Conservation (phyloP, 2,329 filamentous ascomycete genomes). For the Trichoderma breve region DNA sequence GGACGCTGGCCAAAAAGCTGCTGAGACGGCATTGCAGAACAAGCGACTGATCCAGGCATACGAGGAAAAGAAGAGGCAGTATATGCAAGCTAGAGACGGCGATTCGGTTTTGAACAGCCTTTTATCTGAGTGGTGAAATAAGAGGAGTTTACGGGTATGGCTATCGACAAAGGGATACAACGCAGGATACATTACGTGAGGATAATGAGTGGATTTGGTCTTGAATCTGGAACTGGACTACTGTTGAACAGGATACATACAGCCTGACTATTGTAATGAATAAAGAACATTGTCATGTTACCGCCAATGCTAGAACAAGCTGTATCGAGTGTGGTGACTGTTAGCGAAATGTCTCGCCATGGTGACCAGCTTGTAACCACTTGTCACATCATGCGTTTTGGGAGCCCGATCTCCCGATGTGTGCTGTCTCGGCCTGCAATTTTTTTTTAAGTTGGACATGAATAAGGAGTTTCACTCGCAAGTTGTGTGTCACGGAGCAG, state of each 20-base stretch:
- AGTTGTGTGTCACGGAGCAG: neutral
- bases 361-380: neutral
- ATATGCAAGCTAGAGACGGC: slow-evolving; percentile 32
- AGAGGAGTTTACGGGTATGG: neutral
- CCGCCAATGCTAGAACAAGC: neutral
- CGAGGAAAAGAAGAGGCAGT: slow-evolving; percentile 47
- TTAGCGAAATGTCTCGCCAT: slow-evolving; percentile 3
- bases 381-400: neutral
- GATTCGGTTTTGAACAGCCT: neutral
- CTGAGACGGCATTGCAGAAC: slow-evolving; percentile 61
- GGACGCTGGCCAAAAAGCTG: slow-evolving; percentile 67
- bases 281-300: neutral
- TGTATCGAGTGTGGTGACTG: neutral
- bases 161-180: neutral
- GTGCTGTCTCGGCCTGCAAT: neutral
- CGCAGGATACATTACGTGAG: neutral
- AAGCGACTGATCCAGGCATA: slow-evolving; percentile 60
- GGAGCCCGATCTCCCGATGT: neutral
- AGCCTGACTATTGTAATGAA: neutral
- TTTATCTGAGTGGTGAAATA: neutral
- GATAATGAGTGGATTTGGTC: neutral
- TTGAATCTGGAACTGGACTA: neutral
- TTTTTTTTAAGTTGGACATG: neutral
- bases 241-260: neutral
- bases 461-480: neutral